These are phyloP conservation scores for Ophiocordyceps sinensis DNA, from an alignment of 2,329 filamentous ascomycete genomes.

Conservation along the genomic window DNA sequence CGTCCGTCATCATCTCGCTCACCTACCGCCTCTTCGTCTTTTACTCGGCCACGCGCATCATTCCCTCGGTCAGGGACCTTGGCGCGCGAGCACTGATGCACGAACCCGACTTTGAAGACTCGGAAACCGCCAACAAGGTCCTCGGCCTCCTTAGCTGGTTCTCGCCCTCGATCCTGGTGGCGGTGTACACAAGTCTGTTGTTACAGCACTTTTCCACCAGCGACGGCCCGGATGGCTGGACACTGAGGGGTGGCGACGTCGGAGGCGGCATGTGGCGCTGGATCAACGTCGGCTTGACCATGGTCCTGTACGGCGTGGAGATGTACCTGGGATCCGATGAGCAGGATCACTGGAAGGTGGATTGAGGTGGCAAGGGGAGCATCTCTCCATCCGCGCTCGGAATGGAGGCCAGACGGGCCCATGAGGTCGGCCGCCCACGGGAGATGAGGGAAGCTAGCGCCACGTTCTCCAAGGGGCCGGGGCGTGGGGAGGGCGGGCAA, in stretches of 20 bases:
- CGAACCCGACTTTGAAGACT: conserved; percentile 74
- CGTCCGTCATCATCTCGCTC: conserved; percentile 88
- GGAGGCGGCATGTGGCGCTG: conserved; percentile 85
- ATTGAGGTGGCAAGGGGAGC: conserved; percentile 35
- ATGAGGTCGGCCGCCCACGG: not conserved
- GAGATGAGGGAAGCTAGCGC: not conserved
- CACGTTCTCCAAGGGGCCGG: no score
- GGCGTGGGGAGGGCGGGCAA: no score
- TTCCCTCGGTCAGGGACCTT: conserved; percentile 79
- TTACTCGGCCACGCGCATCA: conserved; percentile 90
- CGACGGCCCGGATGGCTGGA: conserved; percentile 64
- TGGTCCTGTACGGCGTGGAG: conserved; percentile 82
- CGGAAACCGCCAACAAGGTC: conserved; percentile 65
- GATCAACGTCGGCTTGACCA: conserved; percentile 81
- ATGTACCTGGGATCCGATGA: conserved; percentile 76
- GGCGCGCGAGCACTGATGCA: conserved; percentile 72
- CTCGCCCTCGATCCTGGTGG: conserved; percentile 83
- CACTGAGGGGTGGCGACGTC: conserved; percentile 60
- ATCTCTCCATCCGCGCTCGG: not conserved
- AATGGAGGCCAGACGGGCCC: not conserved
- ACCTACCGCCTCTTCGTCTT: conserved; percentile 90
- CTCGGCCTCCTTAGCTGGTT: conserved; percentile 84
- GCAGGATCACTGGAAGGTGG: conserved; percentile 88
- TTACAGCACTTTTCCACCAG: conserved; percentile 88
- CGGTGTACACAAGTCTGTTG: conserved; percentile 88